phyloP scores from a whole-genome alignment of 1,284 basidiomycete species.

The Cryptococcus sp. region DNA sequence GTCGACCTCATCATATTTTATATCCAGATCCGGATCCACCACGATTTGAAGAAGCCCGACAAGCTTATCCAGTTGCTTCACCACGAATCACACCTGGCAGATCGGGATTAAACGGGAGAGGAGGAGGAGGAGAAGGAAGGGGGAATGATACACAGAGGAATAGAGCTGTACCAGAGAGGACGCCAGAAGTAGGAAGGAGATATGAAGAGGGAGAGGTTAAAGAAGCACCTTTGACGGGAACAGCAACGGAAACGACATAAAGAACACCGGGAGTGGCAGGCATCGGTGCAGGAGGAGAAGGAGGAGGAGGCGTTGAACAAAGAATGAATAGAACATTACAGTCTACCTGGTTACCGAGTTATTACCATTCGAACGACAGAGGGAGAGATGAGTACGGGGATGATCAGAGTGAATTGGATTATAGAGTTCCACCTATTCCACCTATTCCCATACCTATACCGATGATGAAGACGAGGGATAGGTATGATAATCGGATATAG shows the following conservation, averaged over 20 bases:
- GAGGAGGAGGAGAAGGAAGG: not conserved
- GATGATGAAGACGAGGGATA: not conserved
- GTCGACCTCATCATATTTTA: conserved; percentile 10
- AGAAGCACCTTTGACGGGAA: too few species aligned
- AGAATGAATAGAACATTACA: not conserved
- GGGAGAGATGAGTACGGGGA: not conserved
- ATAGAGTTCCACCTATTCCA: not conserved
- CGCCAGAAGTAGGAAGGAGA: too few species aligned
- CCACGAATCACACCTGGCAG: not conserved
- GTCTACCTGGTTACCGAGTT: conserved; percentile 20
- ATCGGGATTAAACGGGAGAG: not conserved
- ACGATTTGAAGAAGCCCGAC: conserved; percentile 1
- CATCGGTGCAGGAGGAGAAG: too few species aligned
- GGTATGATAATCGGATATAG: not conserved
- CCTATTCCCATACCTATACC: not conserved
- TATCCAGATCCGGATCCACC: conserved; percentile 3
- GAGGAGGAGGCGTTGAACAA: too few species aligned
- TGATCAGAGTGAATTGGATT: not conserved
- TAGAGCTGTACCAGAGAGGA: too few species aligned
- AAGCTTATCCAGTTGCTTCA: not conserved
- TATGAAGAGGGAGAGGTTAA: too few species aligned
- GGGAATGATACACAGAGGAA: not conserved
- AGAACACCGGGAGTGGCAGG: too few species aligned
- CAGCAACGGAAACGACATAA: too few species aligned
- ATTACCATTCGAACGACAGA: conserved; percentile 13